These are phyloP conservation scores for Iberis amara DNA, from an alignment of 441 rosid species.

Conservation along the genomic window DNA sequence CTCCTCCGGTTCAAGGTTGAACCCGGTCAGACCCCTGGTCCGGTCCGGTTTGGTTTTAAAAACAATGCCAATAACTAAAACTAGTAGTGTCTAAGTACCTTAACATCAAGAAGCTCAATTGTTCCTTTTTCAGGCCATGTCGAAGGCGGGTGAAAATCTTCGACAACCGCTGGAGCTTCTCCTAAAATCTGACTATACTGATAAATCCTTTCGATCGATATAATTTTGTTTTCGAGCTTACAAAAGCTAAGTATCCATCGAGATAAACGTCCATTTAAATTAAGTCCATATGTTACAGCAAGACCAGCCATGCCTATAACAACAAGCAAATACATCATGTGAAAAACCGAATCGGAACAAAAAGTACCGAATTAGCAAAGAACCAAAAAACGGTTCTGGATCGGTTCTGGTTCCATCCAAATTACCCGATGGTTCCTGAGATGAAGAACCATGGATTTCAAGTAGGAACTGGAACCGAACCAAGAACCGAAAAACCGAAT, in stretches of 20 bases:
- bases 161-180: slow-evolving; percentile 67
- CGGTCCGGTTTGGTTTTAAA: no score
- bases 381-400: no score
- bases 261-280: slow-evolving; percentile 90
- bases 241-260: slow-evolving; percentile 99
- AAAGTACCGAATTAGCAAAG: no score
- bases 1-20: no score
- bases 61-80: no score
- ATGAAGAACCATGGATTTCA: no score
- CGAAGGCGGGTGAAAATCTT: slow-evolving; percentile 57
- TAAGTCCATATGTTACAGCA: slow-evolving; percentile 98
- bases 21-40: no score
- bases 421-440: no score
- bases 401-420: no score
- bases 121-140: slow-evolving; percentile 89
- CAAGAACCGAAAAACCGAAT: no score
- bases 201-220: slow-evolving; percentile 93
- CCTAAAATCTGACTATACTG: slow-evolving; percentile 88
- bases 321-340: slow-evolving; percentile 9
- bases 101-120: slow-evolving; percentile 73
- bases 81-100: slow-evolving; percentile 39
- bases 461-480: no score
- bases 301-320: slow-evolving; percentile 98
- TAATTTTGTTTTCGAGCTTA: slow-evolving; percentile 96
- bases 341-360: neutral